These are phyloP conservation scores for Echria macrotheca DNA, from an alignment of 495 filamentous ascomycete genomes.

Conservation along the genomic window DNA sequence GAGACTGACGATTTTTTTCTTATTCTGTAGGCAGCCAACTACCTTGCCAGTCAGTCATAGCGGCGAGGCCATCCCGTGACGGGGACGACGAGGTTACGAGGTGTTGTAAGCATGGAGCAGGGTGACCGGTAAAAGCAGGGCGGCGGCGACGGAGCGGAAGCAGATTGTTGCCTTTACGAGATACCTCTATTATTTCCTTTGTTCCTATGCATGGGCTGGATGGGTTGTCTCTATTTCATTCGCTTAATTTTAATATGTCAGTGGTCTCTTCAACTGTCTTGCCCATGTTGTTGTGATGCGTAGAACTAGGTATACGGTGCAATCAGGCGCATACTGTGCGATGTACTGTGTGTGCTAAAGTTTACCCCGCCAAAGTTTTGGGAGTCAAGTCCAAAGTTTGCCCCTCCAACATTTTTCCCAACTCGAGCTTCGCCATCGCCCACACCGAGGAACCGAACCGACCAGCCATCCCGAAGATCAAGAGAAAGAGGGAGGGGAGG, in stretches of 20 bases:
- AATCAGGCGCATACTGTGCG: neutral
- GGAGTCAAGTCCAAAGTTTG: conserved; percentile 11
- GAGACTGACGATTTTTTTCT: conserved; percentile 25
- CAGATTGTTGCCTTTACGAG: neutral
- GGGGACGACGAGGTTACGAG: too few species aligned
- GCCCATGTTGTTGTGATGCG: neutral
- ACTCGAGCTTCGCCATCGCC: neutral
- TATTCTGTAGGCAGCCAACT: conserved; percentile 39
- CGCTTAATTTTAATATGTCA: conserved; percentile 14
- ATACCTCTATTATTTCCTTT: neutral
- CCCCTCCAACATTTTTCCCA: conserved; percentile 23
- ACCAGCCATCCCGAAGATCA: neutral
- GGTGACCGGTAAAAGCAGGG: neutral
- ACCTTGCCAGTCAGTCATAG: conserved; percentile 44
- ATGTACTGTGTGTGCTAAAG: neutral
- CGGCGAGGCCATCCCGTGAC: too few species aligned
- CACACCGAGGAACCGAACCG: neutral
- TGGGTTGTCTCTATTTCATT: neutral
- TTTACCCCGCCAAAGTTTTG: conserved; percentile 14
- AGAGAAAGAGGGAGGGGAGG: neutral
- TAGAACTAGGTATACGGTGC: neutral
- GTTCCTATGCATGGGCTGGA: conserved; percentile 1
- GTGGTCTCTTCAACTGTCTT: neutral
- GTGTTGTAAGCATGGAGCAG: neutral
- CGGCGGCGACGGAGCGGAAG: too few species aligned